Evolutionary conservation across 768 basidiomycete genomes (phyloP), one percentile per base, ranked within the genome.

Genomic region (Auricularia sp.): DNA sequence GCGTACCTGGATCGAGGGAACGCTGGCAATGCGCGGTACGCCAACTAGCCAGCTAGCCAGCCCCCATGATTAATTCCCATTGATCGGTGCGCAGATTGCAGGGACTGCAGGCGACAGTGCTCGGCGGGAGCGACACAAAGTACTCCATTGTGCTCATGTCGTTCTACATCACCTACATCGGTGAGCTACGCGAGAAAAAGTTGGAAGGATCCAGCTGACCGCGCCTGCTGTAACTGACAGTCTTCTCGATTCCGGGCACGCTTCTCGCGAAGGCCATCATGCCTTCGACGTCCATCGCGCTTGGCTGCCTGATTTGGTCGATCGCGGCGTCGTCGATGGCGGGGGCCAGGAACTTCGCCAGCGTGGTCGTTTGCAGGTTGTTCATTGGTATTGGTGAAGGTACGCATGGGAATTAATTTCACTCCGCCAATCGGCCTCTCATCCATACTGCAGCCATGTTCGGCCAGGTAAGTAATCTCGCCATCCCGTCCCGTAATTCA

Each of bases 1-100:
- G 78, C 77, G 3, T 79, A 78, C 67, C 72, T 79, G 35, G 78
- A 78, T 59, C 66, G 77, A 47, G 75, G 77, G 1, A 76, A 76
- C 62, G 51, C 77, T 51, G 75, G 72, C 36, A 76, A 75, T 62
- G 74, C 73, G 3, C 65, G 71, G 10, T 35, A 18, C 5, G 56
- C 34, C 18, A 29, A 29, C 29, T 29, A 29, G 29, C n/a, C n/a
- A 21, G n/a, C 54, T 13, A n/a, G 54, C 24, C 21, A 56, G 14
- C 24, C 29, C 13, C 29, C 54, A 18, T 18, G 8, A 56, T 29
- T 11, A 56, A 11, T 29, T 21, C 21, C 39, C n/a, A 29, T 54
- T 13, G 7, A 8, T 7, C 29, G 10, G 29, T 54, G 29, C 18
- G 3, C 56, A 59, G 56, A 18, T 65, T 77, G 1, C 71, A 73